Evolutionary conservation across 2,329 filamentous ascomycete species (phyloP).

Genomic region (Trichoderma sp.): DNA sequence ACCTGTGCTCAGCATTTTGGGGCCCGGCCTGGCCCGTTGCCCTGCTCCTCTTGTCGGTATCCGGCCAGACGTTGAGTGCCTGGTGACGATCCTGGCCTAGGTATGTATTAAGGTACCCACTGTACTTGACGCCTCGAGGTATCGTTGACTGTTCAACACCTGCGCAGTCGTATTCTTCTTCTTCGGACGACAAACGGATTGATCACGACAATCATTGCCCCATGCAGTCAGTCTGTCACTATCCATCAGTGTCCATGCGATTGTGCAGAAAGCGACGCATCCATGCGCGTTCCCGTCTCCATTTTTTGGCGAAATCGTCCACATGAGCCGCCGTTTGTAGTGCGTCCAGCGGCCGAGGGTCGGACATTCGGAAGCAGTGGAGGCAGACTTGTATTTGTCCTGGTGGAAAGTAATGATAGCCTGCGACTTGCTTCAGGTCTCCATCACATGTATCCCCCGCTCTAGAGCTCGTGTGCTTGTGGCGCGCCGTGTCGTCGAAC

Average conservation of each 20-base stretch:
- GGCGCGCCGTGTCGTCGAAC: not conserved
- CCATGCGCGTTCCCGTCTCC: not conserved
- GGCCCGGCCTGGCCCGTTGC: not conserved
- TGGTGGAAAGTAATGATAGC: no score
- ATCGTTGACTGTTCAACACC: not conserved
- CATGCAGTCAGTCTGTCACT: no score
- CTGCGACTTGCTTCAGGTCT: not conserved
- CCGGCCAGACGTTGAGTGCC: slow-evolving; percentile 2
- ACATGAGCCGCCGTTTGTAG: not conserved
- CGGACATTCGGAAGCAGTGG: not conserved
- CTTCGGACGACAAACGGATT: not conserved
- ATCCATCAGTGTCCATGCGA: no score
- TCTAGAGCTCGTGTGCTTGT: not conserved
- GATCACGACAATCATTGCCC: no score
- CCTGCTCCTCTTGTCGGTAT: not conserved
- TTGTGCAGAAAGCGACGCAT: not conserved
- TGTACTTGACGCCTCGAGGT: no score
- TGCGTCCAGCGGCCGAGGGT: not conserved
- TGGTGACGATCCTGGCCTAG: slow-evolving; percentile 16
- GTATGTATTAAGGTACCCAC: no score
- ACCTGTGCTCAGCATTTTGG: not conserved
- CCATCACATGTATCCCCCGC: slow-evolving; percentile 15
- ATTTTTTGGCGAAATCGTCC: not conserved
- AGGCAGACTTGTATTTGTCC: not conserved
- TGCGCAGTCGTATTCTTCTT: not conserved